A percentile compares a stretch with the other conserved stretches of the same genome.
Evolutionary conservation across 805 yeast genomes (phyloP).

Genomic region (Candida railenensis): DNA sequence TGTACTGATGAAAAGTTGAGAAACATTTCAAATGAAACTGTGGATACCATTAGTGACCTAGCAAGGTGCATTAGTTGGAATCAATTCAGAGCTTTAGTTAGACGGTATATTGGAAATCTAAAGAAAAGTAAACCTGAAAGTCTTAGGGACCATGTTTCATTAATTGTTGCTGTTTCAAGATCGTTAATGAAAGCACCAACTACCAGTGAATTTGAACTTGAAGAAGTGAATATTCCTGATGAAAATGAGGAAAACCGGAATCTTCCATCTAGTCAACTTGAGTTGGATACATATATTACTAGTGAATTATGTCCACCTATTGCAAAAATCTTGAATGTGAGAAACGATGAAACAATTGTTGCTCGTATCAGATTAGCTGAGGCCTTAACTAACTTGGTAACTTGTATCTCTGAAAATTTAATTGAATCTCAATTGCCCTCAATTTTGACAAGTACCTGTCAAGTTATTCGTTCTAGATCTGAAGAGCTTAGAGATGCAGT

Average conservation of each 20-base stretch:
- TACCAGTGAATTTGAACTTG: no score
- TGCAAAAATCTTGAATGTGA: conserved; percentile 53
- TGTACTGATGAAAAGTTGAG: conserved; percentile 53
- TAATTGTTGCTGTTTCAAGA: conserved; percentile 57
- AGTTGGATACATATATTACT: conserved; percentile 42
- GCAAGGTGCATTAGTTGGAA: conserved; percentile 65
- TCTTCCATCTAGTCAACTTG: conserved; percentile 24
- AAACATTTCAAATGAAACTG: conserved; percentile 64
- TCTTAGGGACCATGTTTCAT: conserved; percentile 55
- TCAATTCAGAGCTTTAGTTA: conserved; percentile 74
- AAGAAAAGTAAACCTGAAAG: conserved; percentile 35
- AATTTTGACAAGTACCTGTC: conserved; percentile 81
- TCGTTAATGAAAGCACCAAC: conserved; percentile 47
- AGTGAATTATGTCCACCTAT: conserved; percentile 62
- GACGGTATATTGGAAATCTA: conserved; percentile 58
- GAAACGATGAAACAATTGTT: conserved; percentile 78
- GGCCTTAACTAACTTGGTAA: conserved; percentile 67
- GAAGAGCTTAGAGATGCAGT: conserved; percentile 88
- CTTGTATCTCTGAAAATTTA: conserved; percentile 57
- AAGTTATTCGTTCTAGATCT: conserved; percentile 77
- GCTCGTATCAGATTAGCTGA: conserved; percentile 78
- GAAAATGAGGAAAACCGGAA: conserved; percentile 16
- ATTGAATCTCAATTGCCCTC: conserved; percentile 72
- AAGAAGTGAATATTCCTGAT: conserved; percentile 10
- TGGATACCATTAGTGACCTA: conserved; percentile 59